Evolutionary conservation across 768 basidiomycete species (phyloP).

Genomic region (Lactarius psammicola): DNA sequence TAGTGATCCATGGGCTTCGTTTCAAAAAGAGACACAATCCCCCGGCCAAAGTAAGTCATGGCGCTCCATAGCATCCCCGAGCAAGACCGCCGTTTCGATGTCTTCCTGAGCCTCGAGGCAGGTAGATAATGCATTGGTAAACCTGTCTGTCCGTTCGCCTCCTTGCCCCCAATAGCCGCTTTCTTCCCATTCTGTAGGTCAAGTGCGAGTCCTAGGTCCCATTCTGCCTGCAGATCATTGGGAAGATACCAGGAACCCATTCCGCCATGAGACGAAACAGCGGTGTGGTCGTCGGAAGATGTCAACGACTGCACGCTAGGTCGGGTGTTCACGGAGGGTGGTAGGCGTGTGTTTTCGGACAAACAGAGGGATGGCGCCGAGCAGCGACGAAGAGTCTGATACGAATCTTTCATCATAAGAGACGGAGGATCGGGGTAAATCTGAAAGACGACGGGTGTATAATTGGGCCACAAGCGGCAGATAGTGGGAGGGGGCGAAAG

Average conservation of each 20-base stretch:
- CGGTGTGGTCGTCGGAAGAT: constrained; percentile 13
- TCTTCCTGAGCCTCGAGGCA: constrained; percentile 20
- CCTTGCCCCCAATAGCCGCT: neutral
- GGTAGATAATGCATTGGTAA: constrained; percentile 27
- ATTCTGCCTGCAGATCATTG: constrained; percentile 16
- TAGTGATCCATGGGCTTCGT: constrained; percentile 5
- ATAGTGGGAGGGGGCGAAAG: neutral
- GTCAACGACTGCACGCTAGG: constrained; percentile 24
- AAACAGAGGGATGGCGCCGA: constrained; percentile 19
- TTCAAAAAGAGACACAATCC: constrained; percentile 18
- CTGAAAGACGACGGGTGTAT: constrained; percentile 8
- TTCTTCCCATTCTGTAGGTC: constrained; percentile 9
- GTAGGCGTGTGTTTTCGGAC: constrained; percentile 18
- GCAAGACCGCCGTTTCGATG: constrained; percentile 24
- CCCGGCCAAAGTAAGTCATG: constrained; percentile 19
- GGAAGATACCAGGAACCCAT: constrained; percentile 23
- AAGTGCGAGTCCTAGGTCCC: constrained; percentile 8
- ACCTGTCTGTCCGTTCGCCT: neutral
- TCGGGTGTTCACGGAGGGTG: constrained; percentile 16
- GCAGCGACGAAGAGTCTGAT: constrained; percentile 9
- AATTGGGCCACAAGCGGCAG: neutral
- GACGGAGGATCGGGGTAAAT: constrained; percentile 28
- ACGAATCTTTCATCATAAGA: constrained; percentile 21
- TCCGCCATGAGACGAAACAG: constrained; percentile 19
- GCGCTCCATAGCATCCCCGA: constrained; percentile 19